These are phyloP conservation scores for Mortierella sp. DNA, from an alignment of 371 early-diverging fungal species.

Conservation along the genomic window DNA sequence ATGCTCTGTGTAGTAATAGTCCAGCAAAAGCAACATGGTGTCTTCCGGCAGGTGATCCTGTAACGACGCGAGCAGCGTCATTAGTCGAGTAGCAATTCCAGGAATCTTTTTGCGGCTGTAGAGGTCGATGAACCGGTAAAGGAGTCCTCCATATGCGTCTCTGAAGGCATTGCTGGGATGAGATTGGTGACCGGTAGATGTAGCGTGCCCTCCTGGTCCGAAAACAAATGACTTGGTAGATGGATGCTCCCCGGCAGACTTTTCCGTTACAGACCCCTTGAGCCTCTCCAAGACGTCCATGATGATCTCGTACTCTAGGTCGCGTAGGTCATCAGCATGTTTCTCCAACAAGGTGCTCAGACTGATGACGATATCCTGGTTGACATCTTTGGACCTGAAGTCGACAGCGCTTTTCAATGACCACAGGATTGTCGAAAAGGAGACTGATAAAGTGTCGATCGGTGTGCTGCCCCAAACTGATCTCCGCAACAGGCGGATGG, in stretches of 20 bases:
- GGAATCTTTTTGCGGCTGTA: conserved; percentile 45
- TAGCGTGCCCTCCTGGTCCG: conserved; percentile 13
- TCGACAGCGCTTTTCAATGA: conserved; percentile 56
- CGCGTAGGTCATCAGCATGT: conserved; percentile 36
- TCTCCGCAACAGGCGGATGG: conserved; percentile 67
- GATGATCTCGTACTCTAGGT: conserved; percentile 62
- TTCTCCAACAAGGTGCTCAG: conserved; percentile 44
- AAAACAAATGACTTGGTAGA: conserved; percentile 34
- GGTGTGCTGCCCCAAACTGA: conserved; percentile 68
- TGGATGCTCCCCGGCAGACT: conserved; percentile 12
- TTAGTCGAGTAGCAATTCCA: conserved; percentile 65
- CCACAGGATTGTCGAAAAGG: conserved; percentile 54
- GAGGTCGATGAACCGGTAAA: conserved; percentile 32
- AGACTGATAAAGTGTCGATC: conserved; percentile 55
- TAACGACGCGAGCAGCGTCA: conserved; percentile 70
- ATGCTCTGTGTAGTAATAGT: conserved; percentile 74
- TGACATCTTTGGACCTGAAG: conserved; percentile 40
- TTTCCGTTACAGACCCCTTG: conserved; percentile 37
- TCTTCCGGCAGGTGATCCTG: conserved; percentile 71
- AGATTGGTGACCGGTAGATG: conserved; percentile 15
- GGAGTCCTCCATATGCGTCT: conserved; percentile 34
- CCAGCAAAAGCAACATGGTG: conserved; percentile 68
- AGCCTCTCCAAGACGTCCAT: conserved; percentile 60
- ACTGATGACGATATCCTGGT: conserved; percentile 58
- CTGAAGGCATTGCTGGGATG: conserved; percentile 23